Conservation (phyloP, 768 basidiomycete species). For the Trichaptum fuscoviolaceum region DNA sequence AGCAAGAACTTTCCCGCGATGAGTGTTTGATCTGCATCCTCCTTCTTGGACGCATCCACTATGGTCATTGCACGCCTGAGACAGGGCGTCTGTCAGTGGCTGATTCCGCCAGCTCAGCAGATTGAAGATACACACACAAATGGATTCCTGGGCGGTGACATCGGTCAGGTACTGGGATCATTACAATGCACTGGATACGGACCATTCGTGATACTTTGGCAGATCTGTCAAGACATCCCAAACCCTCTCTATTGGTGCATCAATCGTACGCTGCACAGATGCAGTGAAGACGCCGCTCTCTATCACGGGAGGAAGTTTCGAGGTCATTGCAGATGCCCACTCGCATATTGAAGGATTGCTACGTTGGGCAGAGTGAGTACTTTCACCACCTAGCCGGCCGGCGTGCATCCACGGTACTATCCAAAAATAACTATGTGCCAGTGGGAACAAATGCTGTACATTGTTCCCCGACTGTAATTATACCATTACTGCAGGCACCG, state of each 20-base stretch:
- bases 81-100: background rate
- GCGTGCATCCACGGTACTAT: background rate
- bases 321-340: background rate
- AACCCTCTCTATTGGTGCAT: conserved; percentile 55
- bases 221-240: conserved; percentile 63
- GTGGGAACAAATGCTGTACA: too few relatives aligned
- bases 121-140: conserved; percentile 44
- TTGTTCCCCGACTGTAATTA: too few relatives aligned
- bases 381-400: background rate
- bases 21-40: conserved; percentile 44
- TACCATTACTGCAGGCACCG: too few relatives aligned
- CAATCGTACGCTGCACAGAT: conserved; percentile 44
- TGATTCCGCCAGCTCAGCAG: background rate
- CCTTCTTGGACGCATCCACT: conserved; percentile 34
- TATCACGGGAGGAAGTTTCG: conserved; percentile 33
- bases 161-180: background rate
- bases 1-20: conserved; percentile 41
- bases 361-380: background rate
- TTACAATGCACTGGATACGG: conserved; percentile 14
- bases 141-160: conserved; percentile 47
- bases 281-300: conserved; percentile 42
- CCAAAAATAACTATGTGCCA: too few relatives aligned
- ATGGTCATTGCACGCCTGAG: conserved; percentile 42
- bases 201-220: conserved; percentile 59
- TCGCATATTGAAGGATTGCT: background rate